Percentiles rank a stretch among this genome's conserved stretches.
These are phyloP conservation scores for Penicillium alfredii DNA, from an alignment of 495 filamentous ascomycete species.

Conservation along the genomic window DNA sequence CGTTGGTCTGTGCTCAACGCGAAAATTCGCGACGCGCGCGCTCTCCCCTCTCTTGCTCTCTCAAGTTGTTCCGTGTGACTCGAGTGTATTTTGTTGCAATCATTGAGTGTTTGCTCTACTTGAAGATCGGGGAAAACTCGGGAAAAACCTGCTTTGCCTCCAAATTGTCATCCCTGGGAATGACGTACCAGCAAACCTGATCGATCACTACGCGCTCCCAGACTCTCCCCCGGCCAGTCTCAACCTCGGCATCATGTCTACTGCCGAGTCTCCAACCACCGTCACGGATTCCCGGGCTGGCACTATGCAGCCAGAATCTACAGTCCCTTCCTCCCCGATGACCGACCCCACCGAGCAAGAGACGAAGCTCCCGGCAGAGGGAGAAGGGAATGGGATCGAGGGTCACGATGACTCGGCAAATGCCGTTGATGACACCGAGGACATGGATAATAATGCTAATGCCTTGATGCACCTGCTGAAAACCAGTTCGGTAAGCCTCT, in stretches of 20 bases:
- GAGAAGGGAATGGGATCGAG: conserved; percentile 5
- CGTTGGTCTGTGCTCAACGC: conserved; percentile 12
- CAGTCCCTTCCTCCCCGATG: conserved; percentile 40
- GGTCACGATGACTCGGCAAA: background rate
- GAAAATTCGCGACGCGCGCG: conserved; percentile 21
- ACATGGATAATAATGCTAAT: conserved; percentile 37
- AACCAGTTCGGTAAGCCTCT: conserved; percentile 43
- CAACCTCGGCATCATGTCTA: conserved; percentile 26
- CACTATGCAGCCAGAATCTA: conserved; percentile 32
- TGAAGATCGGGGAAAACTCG: no score
- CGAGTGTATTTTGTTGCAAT: background rate
- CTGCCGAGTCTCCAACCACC: conserved; percentile 31
- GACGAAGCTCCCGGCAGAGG: conserved; percentile 10
- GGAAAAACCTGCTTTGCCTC: conserved; percentile 1
- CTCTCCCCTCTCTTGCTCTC: background rate
- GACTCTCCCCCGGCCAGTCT: background rate
- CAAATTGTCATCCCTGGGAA: conserved; percentile 13
- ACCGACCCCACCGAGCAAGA: conserved; percentile 18
- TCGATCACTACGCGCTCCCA: background rate
- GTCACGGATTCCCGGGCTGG: conserved; percentile 28
- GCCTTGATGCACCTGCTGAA: conserved; percentile 40
- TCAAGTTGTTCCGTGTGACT: background rate
- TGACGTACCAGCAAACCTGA: conserved; percentile 10
- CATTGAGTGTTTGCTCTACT: background rate
- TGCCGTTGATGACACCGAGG: conserved; percentile 27